phyloP scores from a whole-genome alignment of 2,329 filamentous ascomycete genomes.

The Didymella exigua region DNA sequence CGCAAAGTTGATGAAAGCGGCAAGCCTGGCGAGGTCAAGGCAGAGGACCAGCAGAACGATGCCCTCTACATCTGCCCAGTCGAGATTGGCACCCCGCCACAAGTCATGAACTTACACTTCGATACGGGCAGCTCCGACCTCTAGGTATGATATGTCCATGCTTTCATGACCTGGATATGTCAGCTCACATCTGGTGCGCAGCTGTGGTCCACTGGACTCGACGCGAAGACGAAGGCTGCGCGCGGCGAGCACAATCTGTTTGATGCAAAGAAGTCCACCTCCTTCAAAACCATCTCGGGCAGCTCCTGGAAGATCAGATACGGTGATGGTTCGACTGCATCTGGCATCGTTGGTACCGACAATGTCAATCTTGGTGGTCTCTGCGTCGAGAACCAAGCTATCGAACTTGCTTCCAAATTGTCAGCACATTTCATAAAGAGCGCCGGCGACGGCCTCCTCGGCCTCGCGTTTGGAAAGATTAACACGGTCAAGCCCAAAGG shows the following conservation, averaged over 20 bases:
- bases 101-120: constrained; percentile 65
- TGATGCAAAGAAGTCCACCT: constrained; percentile 44
- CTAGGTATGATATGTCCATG: constrained; percentile 49
- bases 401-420: constrained; percentile 66
- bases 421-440: constrained; percentile 59
- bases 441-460: constrained; percentile 63
- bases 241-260: constrained; percentile 63
- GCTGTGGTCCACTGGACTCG: constrained; percentile 35
- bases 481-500: constrained; percentile 59
- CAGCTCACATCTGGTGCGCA: background rate
- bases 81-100: constrained; percentile 64
- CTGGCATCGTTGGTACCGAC: constrained; percentile 68
- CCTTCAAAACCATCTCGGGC: constrained; percentile 49
- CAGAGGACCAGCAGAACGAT: constrained; percentile 30
- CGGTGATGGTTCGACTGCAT: constrained; percentile 66
- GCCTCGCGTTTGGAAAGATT: constrained; percentile 63
- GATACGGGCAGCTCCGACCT: constrained; percentile 72
- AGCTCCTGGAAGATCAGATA: constrained; percentile 66
- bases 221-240: constrained; percentile 49
- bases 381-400: constrained; percentile 63
- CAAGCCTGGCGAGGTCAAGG: constrained; percentile 56
- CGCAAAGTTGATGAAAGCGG: constrained; percentile 51
- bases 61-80: constrained; percentile 58
- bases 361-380: constrained; percentile 64
- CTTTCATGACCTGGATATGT: background rate